Base-by-base conservation (phyloP, 495 filamentous ascomycete genomes). In the Aspergillus taichungensis region DNA sequence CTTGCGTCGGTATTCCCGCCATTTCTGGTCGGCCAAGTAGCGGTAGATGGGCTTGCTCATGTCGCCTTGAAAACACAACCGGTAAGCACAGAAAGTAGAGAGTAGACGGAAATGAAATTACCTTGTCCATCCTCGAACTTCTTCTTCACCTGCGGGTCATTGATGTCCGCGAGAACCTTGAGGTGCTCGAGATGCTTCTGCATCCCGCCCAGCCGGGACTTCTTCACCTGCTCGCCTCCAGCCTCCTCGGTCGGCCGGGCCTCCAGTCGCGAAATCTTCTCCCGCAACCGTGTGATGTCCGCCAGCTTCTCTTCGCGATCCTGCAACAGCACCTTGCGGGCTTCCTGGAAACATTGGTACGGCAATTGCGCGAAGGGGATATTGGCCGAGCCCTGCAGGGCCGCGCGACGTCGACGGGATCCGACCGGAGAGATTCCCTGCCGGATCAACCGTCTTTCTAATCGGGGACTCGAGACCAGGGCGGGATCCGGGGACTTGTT, bases 41-140 rank as follows among this genome's bases (percentile, higher is more conserved):
- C 91, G 87, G 72, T 99, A 99, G 61, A 99, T 85, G 32, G 92
- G 94, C 64, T 94, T 92, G 67, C 79, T 83, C 90, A 96, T 91
- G 59, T 96, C 88, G 40, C 87, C 88, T 95, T 40, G 13, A 44
- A 40, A 13, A 37, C 36, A 34, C 24, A 14, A 42, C 6, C 18
- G 18, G 18, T 24, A 13, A 42, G 37, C 28, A 6, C 13, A 13
- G n/a, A 13, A 11, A 1, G 13, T 27, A 41, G 2, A 42, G 18
- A 33, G n/a, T 18, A 40, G 42, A 46, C n/a, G 24, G 42, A 10
- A 32, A 34, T 36, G 14, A 36, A 63, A 77, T 60, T 68, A 95
- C 92, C 88, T 53, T 78, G 64, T 9, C 91, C 89, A 71, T 96
- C 88, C 59, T 99, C 92, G 56, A 96, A 96, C 51, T 78, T 85